Conservation (phyloP, 306 rosid species). For the Carpinus viminea region DNA sequence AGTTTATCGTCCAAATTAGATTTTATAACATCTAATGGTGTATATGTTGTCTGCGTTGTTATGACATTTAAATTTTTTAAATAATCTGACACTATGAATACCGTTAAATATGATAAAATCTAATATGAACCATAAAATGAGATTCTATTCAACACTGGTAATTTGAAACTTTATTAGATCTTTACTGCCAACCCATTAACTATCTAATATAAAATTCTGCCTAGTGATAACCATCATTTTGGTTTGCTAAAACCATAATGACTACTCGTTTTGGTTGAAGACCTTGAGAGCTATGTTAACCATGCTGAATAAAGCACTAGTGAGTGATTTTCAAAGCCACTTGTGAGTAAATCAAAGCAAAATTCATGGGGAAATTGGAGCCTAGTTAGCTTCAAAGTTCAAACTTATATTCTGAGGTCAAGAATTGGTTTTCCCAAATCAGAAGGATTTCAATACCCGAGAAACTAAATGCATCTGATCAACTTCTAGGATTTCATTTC, state of each 20-base stretch:
- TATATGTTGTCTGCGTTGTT: not conserved
- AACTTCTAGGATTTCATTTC: not conserved
- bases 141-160: not conserved
- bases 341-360: not conserved
- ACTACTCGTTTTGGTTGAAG: constrained; percentile 13
- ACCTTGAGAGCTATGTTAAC: not conserved
- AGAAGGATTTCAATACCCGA: not conserved
- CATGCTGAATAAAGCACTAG: not conserved
- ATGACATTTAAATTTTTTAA: too few species aligned
- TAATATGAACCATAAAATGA: not conserved
- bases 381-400: not conserved
- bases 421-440: constrained; percentile 12
- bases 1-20: too few species aligned
- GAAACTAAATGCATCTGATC: not conserved
- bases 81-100: too few species aligned
- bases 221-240: not conserved
- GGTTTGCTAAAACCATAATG: constrained; percentile 3
- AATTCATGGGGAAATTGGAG: not conserved
- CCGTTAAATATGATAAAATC: too few species aligned
- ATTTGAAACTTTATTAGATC: not conserved
- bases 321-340: not conserved
- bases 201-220: not conserved
- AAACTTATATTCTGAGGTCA: not conserved
- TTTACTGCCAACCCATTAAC: not conserved
- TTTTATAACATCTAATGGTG: not conserved